Base-by-base conservation (phyloP, 768 basidiomycete genomes). In the Tulasnella calospora region DNA sequence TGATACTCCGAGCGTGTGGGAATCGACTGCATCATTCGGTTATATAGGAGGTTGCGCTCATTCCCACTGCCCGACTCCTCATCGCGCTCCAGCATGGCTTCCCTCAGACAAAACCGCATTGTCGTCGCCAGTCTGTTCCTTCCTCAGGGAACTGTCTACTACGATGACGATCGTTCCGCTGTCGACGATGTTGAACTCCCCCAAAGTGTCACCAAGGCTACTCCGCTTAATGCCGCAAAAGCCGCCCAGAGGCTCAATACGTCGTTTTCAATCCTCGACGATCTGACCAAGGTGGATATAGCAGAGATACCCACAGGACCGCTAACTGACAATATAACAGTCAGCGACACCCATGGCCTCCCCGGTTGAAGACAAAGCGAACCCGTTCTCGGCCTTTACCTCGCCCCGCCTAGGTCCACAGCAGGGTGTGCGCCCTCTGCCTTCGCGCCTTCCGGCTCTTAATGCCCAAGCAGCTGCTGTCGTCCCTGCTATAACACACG, bases 81-180 rank as follows among this genome's bases (percentile, higher is more conserved):
- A 40, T 35, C n/a, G 38, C 44, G 36, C 71, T 46, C 30, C 69
- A 67, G 46, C 46, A 93, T 93, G 92, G 88, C 87, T 83, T 90
- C 92, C 47, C 88, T 93, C 82, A 87, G 91, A 77, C 89, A 89
- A 84, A 91, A 92, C 83, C 87, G 94, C 41, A 87, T 92, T 76
- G 86, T 94, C 83, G 90, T 95, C 83, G 94, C 93, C 21, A 91
- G 92, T n/a, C 90, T 94, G 79, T 94, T 95, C 83, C 89, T 94
- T 46, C 94, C 94, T 47, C 89, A 89, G 79, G 92, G 93, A 47
- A 89, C 89, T 61, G 89, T 90, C 69, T 85, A 90, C 57, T 90
- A 88, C 83, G 88, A 90, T 35, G 85, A 86, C 57, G 89, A 90
- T 0, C 83, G 85, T 73, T 47, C 74, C 5, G 51, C 74, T 46